Evolutionary conservation across 2,329 filamentous ascomycete genomes (phyloP), one percentile per base, ranked within the genome.

Genomic region (Purpureocillium lavendulum): DNA sequence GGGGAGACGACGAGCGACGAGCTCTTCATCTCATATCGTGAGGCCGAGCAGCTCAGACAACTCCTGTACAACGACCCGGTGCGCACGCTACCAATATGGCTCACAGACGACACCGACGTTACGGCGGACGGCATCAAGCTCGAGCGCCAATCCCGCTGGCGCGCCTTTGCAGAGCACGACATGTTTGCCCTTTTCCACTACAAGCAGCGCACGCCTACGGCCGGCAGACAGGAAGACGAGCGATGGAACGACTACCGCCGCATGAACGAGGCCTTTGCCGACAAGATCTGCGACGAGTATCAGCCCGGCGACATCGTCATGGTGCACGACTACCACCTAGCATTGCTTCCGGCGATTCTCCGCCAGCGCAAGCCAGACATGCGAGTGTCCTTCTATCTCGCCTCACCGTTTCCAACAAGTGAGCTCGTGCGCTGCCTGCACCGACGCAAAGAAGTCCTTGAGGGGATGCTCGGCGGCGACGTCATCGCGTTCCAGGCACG

Each of bases 101-200:
- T 26, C 21, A 26, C 21, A 5, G 21, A 26, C 10, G 21, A 26
- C 10, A 10, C 5, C n/a, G n/a, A n/a, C n/a, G 21, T 10, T 6
- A 26, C 21, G 21, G 21, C 21, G 21, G 21, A 26, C n/a, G 10
- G 21, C 29, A 76, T 88, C 39, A 69, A 74, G 17, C 68, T 96
- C 46, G 84, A 82, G 50, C 83, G 94, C 49, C 89, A 96, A 64
- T 71, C 72, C 29, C 74, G 87, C 50, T 96, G 90, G 90, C 77
- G 88, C 46, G 77, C 83, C 29, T 96, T 90, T 61, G 87, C 88
- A 11, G 87, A 96, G 64, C 81, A 88, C 55, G 86, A 94, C 52
- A 70, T 97, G 14, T 96, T 94, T 64, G 88, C 87, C 2, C 73
- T 96, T 8, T 87, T 96, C 57, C 90, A 96, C 62, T 96, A 96